Percentiles rank a stretch among this genome's conserved stretches.
phyloP scores from a whole-genome alignment of 441 rosid genomes.

The Bocquillonia castaneifolia region DNA sequence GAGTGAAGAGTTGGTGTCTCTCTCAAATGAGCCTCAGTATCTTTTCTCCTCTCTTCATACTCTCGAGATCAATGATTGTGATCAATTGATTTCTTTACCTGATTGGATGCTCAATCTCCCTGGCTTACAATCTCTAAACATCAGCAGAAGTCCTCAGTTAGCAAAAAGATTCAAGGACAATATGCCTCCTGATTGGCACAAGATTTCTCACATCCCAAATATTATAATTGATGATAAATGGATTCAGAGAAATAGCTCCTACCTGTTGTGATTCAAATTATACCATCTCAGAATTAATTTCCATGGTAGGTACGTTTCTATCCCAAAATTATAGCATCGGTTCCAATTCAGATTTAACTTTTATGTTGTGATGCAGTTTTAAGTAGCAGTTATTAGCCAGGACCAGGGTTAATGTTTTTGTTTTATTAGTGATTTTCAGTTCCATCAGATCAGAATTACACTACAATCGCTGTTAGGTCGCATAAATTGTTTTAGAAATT shows the following conservation, averaged over 20 bases:
- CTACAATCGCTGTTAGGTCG: too few species aligned
- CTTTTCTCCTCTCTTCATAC: slow-evolving; percentile 5
- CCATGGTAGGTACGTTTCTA: too few species aligned
- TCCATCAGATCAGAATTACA: too few species aligned
- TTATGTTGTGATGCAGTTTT: too few species aligned
- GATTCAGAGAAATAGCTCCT: neutral
- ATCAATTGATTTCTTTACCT: neutral
- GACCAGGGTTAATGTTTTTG: too few species aligned
- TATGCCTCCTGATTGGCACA: slow-evolving; percentile 6
- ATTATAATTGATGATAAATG: neutral
- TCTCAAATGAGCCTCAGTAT: slow-evolving; percentile 15
- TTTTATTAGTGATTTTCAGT: too few species aligned
- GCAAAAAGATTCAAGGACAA: neutral
- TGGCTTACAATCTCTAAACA: neutral
- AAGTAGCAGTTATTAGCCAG: too few species aligned
- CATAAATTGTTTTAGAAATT: too few species aligned
- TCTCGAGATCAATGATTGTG: neutral
- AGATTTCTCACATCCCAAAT: slow-evolving; percentile 17
- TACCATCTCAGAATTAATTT: too few species aligned
- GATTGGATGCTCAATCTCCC: slow-evolving; percentile 12
- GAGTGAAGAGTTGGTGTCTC: too few species aligned
- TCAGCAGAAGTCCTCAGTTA: neutral
- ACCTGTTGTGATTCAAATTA: neutral
- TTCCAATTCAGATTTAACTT: too few species aligned
- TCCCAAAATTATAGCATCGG: too few species aligned